Percentiles rank a stretch among this genome's conserved stretches.
These are phyloP conservation scores for Abortiporus biennis DNA, from an alignment of 1,284 basidiomycete genomes.

Conservation along the genomic window DNA sequence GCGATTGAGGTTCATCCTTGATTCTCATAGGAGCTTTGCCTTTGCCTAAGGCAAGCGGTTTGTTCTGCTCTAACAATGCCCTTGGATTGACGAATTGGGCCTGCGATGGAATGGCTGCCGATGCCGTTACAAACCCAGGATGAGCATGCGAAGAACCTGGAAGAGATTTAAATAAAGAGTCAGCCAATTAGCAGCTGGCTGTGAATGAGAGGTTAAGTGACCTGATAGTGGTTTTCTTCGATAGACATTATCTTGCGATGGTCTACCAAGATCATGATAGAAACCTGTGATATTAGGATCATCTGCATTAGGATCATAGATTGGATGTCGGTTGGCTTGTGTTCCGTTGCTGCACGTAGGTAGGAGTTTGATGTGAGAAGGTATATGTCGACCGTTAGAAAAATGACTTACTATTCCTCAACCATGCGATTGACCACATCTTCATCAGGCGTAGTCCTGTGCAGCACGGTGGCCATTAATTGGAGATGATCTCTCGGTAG, in stretches of 20 bases:
- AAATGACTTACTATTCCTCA: slow-evolving; percentile 35
- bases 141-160: too few species aligned
- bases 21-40: too few species aligned
- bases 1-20: too few species aligned
- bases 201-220: too few species aligned
- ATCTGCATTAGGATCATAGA: neutral
- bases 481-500: slow-evolving; percentile 10
- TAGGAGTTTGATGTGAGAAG: neutral
- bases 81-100: too few species aligned
- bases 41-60: too few species aligned
- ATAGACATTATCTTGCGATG: neutral
- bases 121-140: too few species aligned
- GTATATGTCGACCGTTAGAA: neutral
- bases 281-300: neutral
- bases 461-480: slow-evolving; percentile 27
- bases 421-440: slow-evolving; percentile 34
- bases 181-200: too few species aligned
- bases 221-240: neutral
- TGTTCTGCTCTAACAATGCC: too few species aligned
- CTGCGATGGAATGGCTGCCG: too few species aligned
- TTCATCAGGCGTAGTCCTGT: slow-evolving; percentile 32
- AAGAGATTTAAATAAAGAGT: too few species aligned
- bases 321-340: too few species aligned
- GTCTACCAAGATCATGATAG: neutral
- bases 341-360: neutral